Base-by-base conservation (phyloP, 768 basidiomycete species). In the Ramaria sp. region DNA sequence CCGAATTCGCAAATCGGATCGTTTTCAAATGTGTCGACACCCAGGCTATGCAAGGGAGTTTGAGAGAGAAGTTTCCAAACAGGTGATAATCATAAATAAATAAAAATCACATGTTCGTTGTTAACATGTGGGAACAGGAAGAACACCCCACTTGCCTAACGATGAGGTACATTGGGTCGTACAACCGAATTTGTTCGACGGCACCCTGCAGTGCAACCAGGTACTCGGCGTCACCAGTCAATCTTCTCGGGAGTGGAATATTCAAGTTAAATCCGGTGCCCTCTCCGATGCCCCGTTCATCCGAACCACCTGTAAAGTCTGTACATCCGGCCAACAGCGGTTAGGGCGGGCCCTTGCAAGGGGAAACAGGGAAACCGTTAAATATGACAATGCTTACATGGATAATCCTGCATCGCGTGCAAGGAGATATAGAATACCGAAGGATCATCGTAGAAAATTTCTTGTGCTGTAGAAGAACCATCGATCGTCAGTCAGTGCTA, bases 1-100 rank as follows among this genome's bases (percentile, higher is more conserved):
- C 55, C 51, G 60, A 70, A 67, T 27, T 65, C 59, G 36, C 65
- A 61, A 25, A 68, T 59, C 22, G 67, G 67, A 36, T 70, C 66
- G 52, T 64, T 64, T 1, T 45, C 39, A 57, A 61, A 68, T 4
- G 67, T 69, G 56, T 70, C 67, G 32, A 68, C 67, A 22, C 69
- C 69, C 20, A 69, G 63, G 9, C 66, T 67, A 53, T 18, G 38
- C 13, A 10, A 9, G 49, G 56, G 37, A n/a, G 32, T 48, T 36
- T 47, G n/a, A 20, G 27, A 18, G 27, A 16, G 28, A 47, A 22
- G 20, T 25, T 8, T n/a, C n/a, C n/a, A 22, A 30, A n/a, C n/a
- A 25, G 7, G 12, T 15, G 27, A 5, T 8, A 18, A 20, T 20
- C 16, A 7, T 15, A 16, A 8, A 37, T 37, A 37, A 37, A 37